Evolutionary conservation across 345 rosid genomes (phyloP).

Genomic region (Syzygium jambos): DNA sequence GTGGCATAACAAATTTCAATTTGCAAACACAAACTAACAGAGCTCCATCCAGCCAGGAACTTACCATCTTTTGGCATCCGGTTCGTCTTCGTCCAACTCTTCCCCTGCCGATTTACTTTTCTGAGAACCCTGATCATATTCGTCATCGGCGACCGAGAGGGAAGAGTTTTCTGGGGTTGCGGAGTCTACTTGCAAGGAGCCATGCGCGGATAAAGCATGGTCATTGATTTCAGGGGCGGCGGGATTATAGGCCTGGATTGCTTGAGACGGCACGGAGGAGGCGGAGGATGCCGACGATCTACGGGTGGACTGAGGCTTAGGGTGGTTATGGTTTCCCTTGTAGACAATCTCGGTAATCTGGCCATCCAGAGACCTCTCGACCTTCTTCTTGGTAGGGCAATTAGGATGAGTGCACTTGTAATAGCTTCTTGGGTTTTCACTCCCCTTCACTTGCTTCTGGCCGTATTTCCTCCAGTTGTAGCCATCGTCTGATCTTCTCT

Average conservation of each 20-base stretch:
- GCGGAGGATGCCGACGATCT: slow-evolving; percentile 42
- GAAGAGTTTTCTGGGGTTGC: slow-evolving; percentile 73
- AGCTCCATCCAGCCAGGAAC: not conserved
- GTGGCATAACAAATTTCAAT: not conserved
- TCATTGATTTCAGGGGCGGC: slow-evolving; percentile 23
- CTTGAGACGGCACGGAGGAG: slow-evolving; percentile 9
- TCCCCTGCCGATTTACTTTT: slow-evolving; percentile 48
- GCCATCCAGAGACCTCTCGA: slow-evolving; percentile 79
- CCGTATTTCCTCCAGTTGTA: slow-evolving; percentile 98
- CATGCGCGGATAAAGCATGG: slow-evolving; percentile 27
- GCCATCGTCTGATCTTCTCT: slow-evolving; percentile 71
- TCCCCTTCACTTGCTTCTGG: slow-evolving; percentile 91
- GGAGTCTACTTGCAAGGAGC: slow-evolving; percentile 33
- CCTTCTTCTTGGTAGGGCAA: slow-evolving; percentile 87
- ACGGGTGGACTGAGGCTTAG: slow-evolving; percentile 64
- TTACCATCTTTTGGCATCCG: slow-evolving; percentile 82
- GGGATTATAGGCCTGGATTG: slow-evolving; percentile 18
- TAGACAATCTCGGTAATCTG: slow-evolving; percentile 85
- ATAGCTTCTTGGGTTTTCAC: slow-evolving; percentile 92
- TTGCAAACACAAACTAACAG: not conserved
- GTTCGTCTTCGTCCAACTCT: slow-evolving; percentile 73
- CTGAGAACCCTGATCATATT: slow-evolving; percentile 56
- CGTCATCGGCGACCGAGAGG: slow-evolving; percentile 53
- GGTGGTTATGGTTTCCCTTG: slow-evolving; percentile 85
- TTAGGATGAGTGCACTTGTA: slow-evolving; percentile 79